Base-by-base conservation (phyloP, 108 stramenopile genomes). In the Fragilaria crotonensis region DNA sequence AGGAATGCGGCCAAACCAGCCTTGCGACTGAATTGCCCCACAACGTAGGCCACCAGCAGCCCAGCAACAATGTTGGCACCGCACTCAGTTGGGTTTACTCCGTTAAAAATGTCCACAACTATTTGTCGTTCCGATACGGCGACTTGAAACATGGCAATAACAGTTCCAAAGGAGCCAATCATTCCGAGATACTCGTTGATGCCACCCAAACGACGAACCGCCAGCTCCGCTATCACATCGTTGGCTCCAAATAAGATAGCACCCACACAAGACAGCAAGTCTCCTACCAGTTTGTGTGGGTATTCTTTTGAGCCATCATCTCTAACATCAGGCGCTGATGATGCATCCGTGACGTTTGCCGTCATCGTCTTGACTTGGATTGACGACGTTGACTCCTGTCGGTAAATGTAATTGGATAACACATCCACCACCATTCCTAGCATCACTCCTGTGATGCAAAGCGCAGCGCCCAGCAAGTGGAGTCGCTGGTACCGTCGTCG, bases 171-270 rank as follows among this genome's bases (percentile, higher is more conserved):
- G 0, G 84, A 52, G 3, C 88, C 84, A 36, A 84, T 47, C 78
- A 86, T 86, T 30, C 84, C 84, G 26, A 89, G 50, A 59, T 82
- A 85, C 57, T 89, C 88, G 2, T 61, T 52, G 1, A 25, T 3
- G 2, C 56, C 56, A 46, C 56, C 5, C 78, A 58, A 62, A 84
- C 78, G 11, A 66, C 60, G 32, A 72, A 78, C 57, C 50, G 54
- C 76, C 20, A 69, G 75, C 70, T 89, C 84, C 11, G 72, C 72
- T 18, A 73, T 69, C 5, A 81, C 77, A 59, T 89, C 84, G 11
- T 79, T 85, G 21, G 79, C 36, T 27, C 78, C 78, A 52, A 66
- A 77, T 41, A 57, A 5, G 3, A 57, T 1, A 7, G 56, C 56
- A 22, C 28, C 30, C 25, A 46, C 23, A 22, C 21, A 19, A 25